phyloP scores from a whole-genome alignment of 306 rosid species.

The Biancaea sappan region DNA sequence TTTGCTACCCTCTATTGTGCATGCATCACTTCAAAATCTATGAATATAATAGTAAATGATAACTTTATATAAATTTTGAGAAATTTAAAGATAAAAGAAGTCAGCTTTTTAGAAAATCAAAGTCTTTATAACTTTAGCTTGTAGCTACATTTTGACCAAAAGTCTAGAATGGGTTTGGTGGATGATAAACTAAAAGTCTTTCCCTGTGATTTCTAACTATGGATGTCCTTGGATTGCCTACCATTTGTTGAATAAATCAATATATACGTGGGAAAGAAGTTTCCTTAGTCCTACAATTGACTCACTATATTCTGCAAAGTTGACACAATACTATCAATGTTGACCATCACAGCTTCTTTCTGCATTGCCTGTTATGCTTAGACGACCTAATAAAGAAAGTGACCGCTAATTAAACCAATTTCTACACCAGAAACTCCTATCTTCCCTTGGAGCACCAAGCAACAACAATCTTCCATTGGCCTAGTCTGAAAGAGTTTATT shows the following conservation, averaged over 20 bases:
- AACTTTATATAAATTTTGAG: too few species aligned
- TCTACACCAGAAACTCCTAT: neutral
- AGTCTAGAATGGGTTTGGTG: neutral
- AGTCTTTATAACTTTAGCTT: too few species aligned
- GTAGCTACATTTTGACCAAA: neutral
- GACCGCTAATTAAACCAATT: neutral
- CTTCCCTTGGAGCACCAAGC: neutral
- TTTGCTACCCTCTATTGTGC: too few species aligned
- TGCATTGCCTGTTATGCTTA: neutral
- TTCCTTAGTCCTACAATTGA: neutral
- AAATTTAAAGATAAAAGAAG: too few species aligned
- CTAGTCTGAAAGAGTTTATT: too few species aligned
- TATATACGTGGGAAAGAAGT: conserved; percentile 4
- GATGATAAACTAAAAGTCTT: conserved; percentile 2
- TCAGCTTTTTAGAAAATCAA: too few species aligned
- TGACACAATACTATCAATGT: neutral
- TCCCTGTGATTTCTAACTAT: conserved; percentile 3
- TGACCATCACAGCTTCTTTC: neutral
- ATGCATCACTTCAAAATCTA: too few species aligned
- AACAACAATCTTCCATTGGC: too few species aligned
- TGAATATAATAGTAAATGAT: too few species aligned
- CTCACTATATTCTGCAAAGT: too few species aligned
- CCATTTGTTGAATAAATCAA: neutral
- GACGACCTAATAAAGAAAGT: neutral
- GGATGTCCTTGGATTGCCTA: neutral